These are phyloP conservation scores for Lactuca sativa DNA, from an alignment of 129 eudicot species.

Conservation along the genomic window DNA sequence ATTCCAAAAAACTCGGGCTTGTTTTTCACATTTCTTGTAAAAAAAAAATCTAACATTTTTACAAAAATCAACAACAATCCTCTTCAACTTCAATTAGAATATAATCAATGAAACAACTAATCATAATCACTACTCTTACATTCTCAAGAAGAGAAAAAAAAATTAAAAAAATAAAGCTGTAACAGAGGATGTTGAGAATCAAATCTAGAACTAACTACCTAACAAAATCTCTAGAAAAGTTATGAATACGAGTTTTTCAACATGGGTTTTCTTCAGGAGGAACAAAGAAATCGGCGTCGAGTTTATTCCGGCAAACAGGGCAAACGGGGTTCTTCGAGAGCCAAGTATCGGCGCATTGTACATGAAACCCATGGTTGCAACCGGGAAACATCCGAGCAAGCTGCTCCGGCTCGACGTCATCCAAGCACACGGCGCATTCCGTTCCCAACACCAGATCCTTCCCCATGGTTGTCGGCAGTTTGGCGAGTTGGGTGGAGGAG, in stretches of 20 bases:
- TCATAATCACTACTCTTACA: background rate
- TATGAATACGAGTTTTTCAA: conserved; percentile 6
- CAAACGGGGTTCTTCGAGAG: conserved; percentile 55
- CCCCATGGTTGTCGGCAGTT: conserved; percentile 54
- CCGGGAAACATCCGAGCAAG: conserved; percentile 67
- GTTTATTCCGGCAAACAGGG: conserved; percentile 62
- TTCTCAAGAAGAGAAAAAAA: background rate
- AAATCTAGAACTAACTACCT: background rate
- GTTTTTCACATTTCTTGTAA: background rate
- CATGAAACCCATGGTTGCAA: conserved; percentile 69
- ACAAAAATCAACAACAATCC: conserved; percentile 1
- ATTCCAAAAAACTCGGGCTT: background rate
- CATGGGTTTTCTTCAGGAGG: conserved; percentile 42
- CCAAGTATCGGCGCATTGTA: conserved; percentile 75
- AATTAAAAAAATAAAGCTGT: background rate
- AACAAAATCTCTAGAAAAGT: background rate
- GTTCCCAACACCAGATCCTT: conserved; percentile 54
- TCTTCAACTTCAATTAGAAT: background rate
- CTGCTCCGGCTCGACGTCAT: conserved; percentile 49
- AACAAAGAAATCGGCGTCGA: conserved; percentile 42
- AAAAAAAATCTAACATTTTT: background rate
- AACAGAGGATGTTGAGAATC: background rate
- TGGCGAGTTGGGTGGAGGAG: conserved; percentile 53
- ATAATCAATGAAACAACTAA: background rate
- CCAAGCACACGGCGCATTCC: conserved; percentile 75